phyloP scores from a whole-genome alignment of 768 basidiomycete species.

The Cubamyces lactineus region DNA sequence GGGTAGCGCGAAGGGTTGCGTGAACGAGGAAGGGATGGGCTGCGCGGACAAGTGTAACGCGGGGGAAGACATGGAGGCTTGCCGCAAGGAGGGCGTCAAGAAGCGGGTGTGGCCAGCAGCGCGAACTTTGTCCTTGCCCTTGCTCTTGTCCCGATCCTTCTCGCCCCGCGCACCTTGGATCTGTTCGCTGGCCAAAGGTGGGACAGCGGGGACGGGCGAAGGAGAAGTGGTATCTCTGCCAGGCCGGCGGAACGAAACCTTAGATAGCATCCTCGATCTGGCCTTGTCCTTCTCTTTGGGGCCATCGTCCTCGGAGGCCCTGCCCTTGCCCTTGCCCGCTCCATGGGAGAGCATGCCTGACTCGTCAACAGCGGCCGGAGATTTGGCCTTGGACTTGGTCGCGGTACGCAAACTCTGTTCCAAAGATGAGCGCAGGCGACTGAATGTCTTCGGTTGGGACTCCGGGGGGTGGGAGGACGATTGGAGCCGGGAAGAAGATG shows the following conservation, averaged over 20 bases:
- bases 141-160: slow-evolving; percentile 39
- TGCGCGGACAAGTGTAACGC: slow-evolving; percentile 66
- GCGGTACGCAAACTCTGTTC: slow-evolving; percentile 69
- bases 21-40: slow-evolving; percentile 56
- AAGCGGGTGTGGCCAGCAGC: slow-evolving; percentile 61
- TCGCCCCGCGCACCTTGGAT: slow-evolving; percentile 27
- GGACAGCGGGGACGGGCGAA: slow-evolving; percentile 40
- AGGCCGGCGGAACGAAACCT: slow-evolving; percentile 51
- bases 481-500: slow-evolving; percentile 37
- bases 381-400: slow-evolving; percentile 49
- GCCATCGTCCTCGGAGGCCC: slow-evolving; percentile 39
- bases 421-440: slow-evolving; percentile 65
- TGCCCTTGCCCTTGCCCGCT: slow-evolving; percentile 48
- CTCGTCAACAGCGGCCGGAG: slow-evolving; percentile 39
- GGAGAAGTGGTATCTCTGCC: slow-evolving; percentile 42
- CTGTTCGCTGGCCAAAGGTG: slow-evolving; percentile 35
- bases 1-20: slow-evolving; percentile 48
- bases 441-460: slow-evolving; percentile 58
- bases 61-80: slow-evolving; percentile 77
- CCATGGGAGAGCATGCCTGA: slow-evolving; percentile 46
- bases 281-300: slow-evolving; percentile 45
- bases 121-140: slow-evolving; percentile 42
- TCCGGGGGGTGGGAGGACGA: slow-evolving; percentile 34
- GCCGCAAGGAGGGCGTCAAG: slow-evolving; percentile 65
- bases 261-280: slow-evolving; percentile 53